Conservation (phyloP, 2,329 filamentous ascomycete species). For the Clonostachys rhizophaga region DNA sequence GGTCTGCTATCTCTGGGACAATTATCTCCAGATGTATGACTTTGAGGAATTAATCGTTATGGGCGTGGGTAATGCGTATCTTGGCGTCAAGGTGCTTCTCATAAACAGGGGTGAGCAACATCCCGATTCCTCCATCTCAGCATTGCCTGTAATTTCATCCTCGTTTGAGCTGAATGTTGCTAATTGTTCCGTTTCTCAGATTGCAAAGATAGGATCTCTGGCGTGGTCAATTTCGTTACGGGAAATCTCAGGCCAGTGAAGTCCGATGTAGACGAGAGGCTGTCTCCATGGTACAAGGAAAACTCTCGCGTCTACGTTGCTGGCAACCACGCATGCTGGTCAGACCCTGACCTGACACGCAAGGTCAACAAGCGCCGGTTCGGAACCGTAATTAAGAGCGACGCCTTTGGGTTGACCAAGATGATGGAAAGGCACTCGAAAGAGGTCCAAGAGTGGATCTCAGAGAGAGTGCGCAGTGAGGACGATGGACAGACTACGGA, state of each 20-base stretch:
- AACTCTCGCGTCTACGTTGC: slow-evolving; percentile 79
- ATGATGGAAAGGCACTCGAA: slow-evolving; percentile 53
- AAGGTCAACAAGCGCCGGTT: slow-evolving; percentile 59
- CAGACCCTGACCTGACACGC: slow-evolving; percentile 51
- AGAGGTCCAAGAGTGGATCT: slow-evolving; percentile 49
- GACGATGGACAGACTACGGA: slow-evolving; percentile 40
- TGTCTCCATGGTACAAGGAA: slow-evolving; percentile 78
- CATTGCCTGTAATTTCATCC: not conserved
- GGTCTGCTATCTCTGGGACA: slow-evolving; percentile 90
- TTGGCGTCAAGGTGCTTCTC: slow-evolving; percentile 77
- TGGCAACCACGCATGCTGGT: slow-evolving; percentile 72
- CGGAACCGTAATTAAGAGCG: slow-evolving; percentile 50
- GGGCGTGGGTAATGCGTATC: slow-evolving; percentile 84
- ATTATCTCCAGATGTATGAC: slow-evolving; percentile 79
- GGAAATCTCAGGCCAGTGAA: slow-evolving; percentile 73
- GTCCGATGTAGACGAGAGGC: slow-evolving; percentile 68
- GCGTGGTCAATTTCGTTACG: slow-evolving; percentile 77
- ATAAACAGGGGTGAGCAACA: slow-evolving; percentile 60
- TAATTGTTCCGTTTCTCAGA: slow-evolving; percentile 25
- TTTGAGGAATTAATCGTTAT: slow-evolving; percentile 76
- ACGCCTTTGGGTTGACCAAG: slow-evolving; percentile 38
- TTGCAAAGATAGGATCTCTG: slow-evolving; percentile 63
- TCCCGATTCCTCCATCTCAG: not conserved
- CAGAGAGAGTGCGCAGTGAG: slow-evolving; percentile 22
- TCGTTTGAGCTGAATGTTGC: slow-evolving; percentile 5